Conservation (phyloP, 164 flowering plant species). For the Kingdonia uniflora region DNA sequence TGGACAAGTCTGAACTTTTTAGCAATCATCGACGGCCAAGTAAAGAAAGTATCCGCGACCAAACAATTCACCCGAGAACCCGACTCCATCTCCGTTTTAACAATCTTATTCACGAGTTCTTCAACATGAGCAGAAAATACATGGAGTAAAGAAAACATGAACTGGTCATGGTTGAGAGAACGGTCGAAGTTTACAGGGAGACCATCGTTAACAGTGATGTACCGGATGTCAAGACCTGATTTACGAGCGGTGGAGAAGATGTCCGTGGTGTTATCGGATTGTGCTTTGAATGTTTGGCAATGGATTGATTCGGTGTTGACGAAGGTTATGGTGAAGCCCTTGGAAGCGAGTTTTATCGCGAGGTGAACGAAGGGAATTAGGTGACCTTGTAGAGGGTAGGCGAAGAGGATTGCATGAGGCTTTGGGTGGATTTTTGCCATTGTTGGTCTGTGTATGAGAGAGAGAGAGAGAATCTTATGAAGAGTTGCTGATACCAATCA, state of each 20-base stretch:
- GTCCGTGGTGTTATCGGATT: slow-evolving; percentile 16
- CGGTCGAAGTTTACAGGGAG: slow-evolving; percentile 66
- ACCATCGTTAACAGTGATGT: slow-evolving; percentile 56
- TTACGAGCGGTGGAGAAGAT: slow-evolving; percentile 38
- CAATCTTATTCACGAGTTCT: slow-evolving; percentile 28
- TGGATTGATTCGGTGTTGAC: slow-evolving; percentile 62
- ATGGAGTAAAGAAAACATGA: slow-evolving; percentile 43
- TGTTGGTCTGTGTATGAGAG: not conserved
- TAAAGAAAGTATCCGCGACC: slow-evolving; percentile 79
- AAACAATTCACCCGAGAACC: slow-evolving; percentile 29
- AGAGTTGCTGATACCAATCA: no score
- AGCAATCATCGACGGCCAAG: slow-evolving; percentile 59
- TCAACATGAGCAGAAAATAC: slow-evolving; percentile 60
- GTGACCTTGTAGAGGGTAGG: slow-evolving; percentile 84
- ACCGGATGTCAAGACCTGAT: slow-evolving; percentile 56
- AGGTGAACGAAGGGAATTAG: slow-evolving; percentile 60
- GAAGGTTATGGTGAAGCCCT: slow-evolving; percentile 72
- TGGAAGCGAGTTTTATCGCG: slow-evolving; percentile 63
- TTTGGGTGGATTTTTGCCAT: slow-evolving; percentile 10
- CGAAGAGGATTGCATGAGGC: slow-evolving; percentile 53
- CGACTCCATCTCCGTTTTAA: slow-evolving; percentile 9
- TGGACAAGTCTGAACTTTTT: slow-evolving; percentile 40
- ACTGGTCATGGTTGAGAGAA: slow-evolving; percentile 61
- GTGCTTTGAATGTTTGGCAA: slow-evolving; percentile 32
- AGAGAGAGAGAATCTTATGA: not conserved